Evolutionary conservation across 2,329 filamentous ascomycete genomes (phyloP), one percentile per base, ranked within the genome.

Genomic region (Microsporum audouinii): DNA sequence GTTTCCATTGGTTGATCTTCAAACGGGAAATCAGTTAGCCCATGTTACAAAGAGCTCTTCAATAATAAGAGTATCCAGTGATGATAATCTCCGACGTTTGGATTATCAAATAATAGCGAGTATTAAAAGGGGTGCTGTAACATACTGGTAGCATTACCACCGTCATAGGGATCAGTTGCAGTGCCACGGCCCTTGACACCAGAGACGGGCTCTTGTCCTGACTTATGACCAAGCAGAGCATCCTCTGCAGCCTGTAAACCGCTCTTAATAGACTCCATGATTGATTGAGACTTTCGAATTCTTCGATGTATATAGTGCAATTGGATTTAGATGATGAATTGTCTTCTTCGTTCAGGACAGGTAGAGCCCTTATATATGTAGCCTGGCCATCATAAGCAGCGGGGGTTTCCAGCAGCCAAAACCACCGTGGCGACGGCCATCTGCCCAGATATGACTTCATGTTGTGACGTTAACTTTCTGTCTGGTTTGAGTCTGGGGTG

Each of bases 121-220:
- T 23, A 33, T 53, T n/a, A 53, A 8, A 7, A 33, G 29, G 27
- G 4, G 31, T 33, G 49, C 6, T 29, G 14, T 51, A 51, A 45
- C 75, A 66, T 72, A 84, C 78, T 81, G 77, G 83, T 80, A n/a
- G 82, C 75, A 71, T 94, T 94, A 57, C 89, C 89, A 62, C 84
- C 84, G 70, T 94, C 89, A 68, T 85, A 95, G 0, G 89, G 89
- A 71, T 92, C 86, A 10, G 82, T 83, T 49, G 79, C 79, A 29
- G 80, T 80, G 3, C 88, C 87, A 70, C 86, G 77, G 43, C 89
- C 89, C 61, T 80, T 77, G 58, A 83, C 77, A 27, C 89, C 89
- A 23, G 88, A 87, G 51, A 91, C 72, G 17, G 89, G 89, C 75
- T 95, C 89, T 66, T 75, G 73, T 55, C 78, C 78, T 43, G 66